A percentile compares a stretch with the other conserved stretches of the same genome.
Evolutionary conservation across 139 green algal species (phyloP).

Genomic region (Chlorella sp.): DNA sequence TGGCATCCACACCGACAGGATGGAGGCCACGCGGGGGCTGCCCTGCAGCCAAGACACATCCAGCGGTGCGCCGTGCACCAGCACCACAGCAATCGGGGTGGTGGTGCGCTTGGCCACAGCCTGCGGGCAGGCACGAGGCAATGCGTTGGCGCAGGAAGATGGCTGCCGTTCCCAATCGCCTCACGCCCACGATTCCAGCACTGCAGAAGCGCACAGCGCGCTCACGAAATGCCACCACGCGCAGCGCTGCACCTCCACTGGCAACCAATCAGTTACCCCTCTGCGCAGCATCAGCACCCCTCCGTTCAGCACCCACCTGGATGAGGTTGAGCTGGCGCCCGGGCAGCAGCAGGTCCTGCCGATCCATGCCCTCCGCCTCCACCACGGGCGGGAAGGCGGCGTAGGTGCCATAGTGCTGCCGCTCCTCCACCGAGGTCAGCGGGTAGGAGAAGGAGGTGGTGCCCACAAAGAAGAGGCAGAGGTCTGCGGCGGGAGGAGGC

Average conservation of each 20-base stretch:
- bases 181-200: too few species aligned
- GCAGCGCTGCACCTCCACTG: too few species aligned
- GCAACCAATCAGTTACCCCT: too few species aligned
- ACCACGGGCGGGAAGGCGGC: background rate
- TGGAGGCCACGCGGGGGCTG: constrained; percentile 29
- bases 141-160: too few species aligned
- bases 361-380: constrained; percentile 21
- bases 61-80: constrained; percentile 53
- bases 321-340: constrained; percentile 22
- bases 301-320: background rate
- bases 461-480: constrained; percentile 47
- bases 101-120: constrained; percentile 25
- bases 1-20: constrained; percentile 52
- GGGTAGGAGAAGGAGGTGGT: background rate
- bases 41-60: constrained; percentile 46
- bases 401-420: background rate
- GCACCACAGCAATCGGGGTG: constrained; percentile 42
- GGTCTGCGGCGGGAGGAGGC: background rate
- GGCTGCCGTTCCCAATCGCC: too few species aligned
- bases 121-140: background rate
- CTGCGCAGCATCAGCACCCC: background rate
- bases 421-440: background rate
- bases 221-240: too few species aligned
- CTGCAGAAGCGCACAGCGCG: too few species aligned
- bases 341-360: constrained; percentile 8